Conservation (phyloP, 805 yeast species). For the Metschnikowia baotianmanensis region DNA sequence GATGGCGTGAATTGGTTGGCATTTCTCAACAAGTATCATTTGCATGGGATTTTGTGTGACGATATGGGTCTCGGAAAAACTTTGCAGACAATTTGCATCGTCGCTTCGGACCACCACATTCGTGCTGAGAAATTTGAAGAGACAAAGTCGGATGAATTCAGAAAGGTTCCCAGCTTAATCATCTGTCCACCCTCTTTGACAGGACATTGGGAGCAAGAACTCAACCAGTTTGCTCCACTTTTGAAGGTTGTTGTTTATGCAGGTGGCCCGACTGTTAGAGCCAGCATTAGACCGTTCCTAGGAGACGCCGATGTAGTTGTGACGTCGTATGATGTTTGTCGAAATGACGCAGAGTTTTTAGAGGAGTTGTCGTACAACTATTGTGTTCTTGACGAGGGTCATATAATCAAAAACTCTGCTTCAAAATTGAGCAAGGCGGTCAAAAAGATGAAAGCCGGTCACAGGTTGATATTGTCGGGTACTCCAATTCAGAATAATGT, state of each 20-base stretch:
- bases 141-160: constrained; percentile 61
- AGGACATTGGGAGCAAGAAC: constrained; percentile 98
- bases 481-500: constrained; percentile 98
- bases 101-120: constrained; percentile 90
- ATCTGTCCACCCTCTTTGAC: constrained; percentile 97
- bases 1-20: constrained; percentile 99
- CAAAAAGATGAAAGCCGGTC: constrained; percentile 78
- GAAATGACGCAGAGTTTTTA: constrained; percentile 79
- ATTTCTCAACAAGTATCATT: constrained; percentile 87
- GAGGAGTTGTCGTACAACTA: constrained; percentile 73
- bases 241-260: constrained; percentile 82
- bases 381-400: constrained; percentile 97
- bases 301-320: constrained; percentile 75
- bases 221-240: constrained; percentile 85
- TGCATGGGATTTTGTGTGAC: constrained; percentile 97
- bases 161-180: constrained; percentile 79
- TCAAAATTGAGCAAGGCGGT: constrained; percentile 90
- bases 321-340: constrained; percentile 93
- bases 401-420: constrained; percentile 87
- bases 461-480: constrained; percentile 87
- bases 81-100: constrained; percentile 93
- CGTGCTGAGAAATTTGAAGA: constrained; percentile 67
- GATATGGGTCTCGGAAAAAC: constrained; percentile 99
- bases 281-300: constrained; percentile 51
- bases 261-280: constrained; percentile 82